Evolutionary conservation across 306 rosid genomes (phyloP), one percentile per base, ranked within the genome.

Genomic region (Pterocarpus macrocarpus): DNA sequence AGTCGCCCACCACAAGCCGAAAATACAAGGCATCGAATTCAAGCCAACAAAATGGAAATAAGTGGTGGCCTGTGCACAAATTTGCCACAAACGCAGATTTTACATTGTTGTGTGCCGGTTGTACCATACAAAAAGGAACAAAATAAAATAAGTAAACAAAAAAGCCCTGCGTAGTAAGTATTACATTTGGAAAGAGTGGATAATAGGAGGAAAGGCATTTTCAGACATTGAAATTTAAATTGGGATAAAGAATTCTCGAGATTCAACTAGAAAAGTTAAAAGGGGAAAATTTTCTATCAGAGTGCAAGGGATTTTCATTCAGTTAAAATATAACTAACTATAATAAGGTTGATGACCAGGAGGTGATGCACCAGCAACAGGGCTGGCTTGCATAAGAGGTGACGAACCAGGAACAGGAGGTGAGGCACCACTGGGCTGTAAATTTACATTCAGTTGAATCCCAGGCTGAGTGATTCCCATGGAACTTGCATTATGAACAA

Each of bases 361-460:
- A 70, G 86, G 79, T 52, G 82, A 71, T 52, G 75, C 64, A 49
- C 80, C 83, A 16, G 52, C 50, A 22, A 41, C 15, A 43, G 85
- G 66, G 45, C 49, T 70, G 39, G 70, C 44, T 56, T 69, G 82
- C 47, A 70, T 5, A 47, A 36, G 73, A 32, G 85, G 88, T 1
- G 88, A 83, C 33, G 88, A 69, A 43, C 80, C 89, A 17, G 64
- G 85, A 34, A 79, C 87, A 0, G 83, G 83, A 69, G 89, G 79
- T 56, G 90, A 86, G 61, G 78, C 80, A 62, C 84, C 89, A 41
- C 75, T 82, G 5, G 86, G 87, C 56, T 80, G 85, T 52, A 75
- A 8, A 84, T 65, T 84, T 15, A 36, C 8, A 84, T 73, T 84
- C 28, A 73, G 72, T 3, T 76, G 83, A 79, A 59, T 15, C 58